Evolutionary conservation across 2,329 filamentous ascomycete species (phyloP).

Genomic region (Cercospora brassicicola): DNA sequence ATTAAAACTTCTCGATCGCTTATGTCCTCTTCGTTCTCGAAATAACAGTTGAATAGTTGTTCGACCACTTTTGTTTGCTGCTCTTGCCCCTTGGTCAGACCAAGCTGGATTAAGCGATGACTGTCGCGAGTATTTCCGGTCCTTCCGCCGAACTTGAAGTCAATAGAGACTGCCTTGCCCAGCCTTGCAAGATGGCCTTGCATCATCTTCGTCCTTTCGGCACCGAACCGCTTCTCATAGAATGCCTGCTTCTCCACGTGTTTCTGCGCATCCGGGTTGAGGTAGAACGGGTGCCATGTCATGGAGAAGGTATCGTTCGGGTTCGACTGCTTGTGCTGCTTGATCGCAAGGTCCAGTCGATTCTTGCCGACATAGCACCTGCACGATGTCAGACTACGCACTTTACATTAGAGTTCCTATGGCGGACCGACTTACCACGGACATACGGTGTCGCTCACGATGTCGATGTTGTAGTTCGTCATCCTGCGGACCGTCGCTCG

Average conservation of each 20-base stretch:
- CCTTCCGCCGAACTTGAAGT: constrained; percentile 69
- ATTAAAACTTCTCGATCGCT: constrained; percentile 45
- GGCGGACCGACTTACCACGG: constrained; percentile 49
- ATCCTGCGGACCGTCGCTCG: constrained; percentile 50
- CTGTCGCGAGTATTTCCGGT: constrained; percentile 77
- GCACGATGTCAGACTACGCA: constrained; percentile 7
- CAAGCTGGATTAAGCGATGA: constrained; percentile 74
- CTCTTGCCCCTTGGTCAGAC: constrained; percentile 54
- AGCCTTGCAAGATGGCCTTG: constrained; percentile 57
- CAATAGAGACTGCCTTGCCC: constrained; percentile 67
- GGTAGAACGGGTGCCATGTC: constrained; percentile 77
- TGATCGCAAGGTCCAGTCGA: constrained; percentile 71
- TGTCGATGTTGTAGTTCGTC: constrained; percentile 73
- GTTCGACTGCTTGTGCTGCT: constrained; percentile 56
- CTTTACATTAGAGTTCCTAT: background rate
- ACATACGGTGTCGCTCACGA: constrained; percentile 82
- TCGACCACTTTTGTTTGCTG: constrained; percentile 62
- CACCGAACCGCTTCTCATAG: constrained; percentile 65
- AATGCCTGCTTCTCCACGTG: constrained; percentile 55
- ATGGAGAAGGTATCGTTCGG: constrained; percentile 69
- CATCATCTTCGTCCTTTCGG: constrained; percentile 60
- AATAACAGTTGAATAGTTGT: constrained; percentile 62
- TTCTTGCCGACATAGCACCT: constrained; percentile 74
- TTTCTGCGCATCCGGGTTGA: constrained; percentile 65
- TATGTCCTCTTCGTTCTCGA: constrained; percentile 52